phyloP scores from a whole-genome alignment of 169 alveolate species.

The Plasmodium fragile region DNA sequence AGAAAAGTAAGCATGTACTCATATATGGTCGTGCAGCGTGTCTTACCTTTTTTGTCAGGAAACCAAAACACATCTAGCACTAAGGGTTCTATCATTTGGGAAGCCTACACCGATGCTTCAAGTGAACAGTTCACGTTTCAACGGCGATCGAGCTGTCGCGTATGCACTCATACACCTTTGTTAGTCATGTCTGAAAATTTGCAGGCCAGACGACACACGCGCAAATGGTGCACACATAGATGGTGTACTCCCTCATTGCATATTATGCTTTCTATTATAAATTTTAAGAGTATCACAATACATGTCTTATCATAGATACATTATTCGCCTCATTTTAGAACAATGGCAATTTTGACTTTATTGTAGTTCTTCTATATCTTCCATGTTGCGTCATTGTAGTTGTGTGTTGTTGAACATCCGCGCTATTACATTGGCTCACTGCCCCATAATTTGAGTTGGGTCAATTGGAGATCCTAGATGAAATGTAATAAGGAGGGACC shows the following conservation, averaged over 20 bases:
- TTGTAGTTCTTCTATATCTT: neutral
- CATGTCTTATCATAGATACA: neutral
- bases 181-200: neutral
- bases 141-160: neutral
- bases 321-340: neutral
- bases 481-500: neutral
- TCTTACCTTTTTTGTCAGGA: neutral
- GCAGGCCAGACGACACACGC: neutral
- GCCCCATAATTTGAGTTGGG: neutral
- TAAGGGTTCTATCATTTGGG: neutral
- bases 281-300: neutral
- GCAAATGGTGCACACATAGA: neutral
- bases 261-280: neutral
- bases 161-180: neutral
- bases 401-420: neutral
- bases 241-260: neutral
- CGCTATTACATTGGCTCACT: neutral
- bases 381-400: neutral
- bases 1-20: neutral
- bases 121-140: neutral
- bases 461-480: neutral
- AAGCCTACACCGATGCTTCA: neutral
- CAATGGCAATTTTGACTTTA: neutral
- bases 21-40: neutral
- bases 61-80: neutral